A percentile compares a stretch with the other conserved stretches of the same genome.
These are phyloP conservation scores for Haplographium delicatum DNA, from an alignment of 495 filamentous ascomycete genomes.

Conservation along the genomic window DNA sequence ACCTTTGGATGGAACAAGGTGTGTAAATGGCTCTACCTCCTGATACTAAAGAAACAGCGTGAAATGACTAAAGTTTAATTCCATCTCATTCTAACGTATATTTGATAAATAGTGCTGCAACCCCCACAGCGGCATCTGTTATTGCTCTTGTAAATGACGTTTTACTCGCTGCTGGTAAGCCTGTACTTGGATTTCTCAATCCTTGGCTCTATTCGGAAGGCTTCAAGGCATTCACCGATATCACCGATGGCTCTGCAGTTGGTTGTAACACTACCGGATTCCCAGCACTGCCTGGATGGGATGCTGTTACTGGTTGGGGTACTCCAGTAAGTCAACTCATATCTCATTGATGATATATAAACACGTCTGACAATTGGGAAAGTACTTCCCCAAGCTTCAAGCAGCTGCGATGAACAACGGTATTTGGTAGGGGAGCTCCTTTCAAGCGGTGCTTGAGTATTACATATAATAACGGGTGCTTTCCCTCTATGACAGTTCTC, in stretches of 20 bases:
- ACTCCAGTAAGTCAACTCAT: slow-evolving; percentile 30
- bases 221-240: slow-evolving; percentile 49
- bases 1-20: slow-evolving; percentile 37
- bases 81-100: background rate
- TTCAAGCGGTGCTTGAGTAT: too few relatives aligned
- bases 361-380: background rate
- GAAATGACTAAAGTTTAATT: background rate
- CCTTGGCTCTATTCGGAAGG: slow-evolving; percentile 55
- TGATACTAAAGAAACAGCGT: too few relatives aligned
- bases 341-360: background rate
- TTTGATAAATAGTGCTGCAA: slow-evolving; percentile 21
- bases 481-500: background rate
- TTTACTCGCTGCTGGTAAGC: slow-evolving; percentile 45
- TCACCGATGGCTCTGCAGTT: slow-evolving; percentile 36
- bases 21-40: background rate
- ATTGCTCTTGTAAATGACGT: slow-evolving; percentile 58
- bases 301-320: slow-evolving; percentile 60
- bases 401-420: slow-evolving; percentile 1
- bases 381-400: slow-evolving; percentile 6
- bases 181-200: slow-evolving; percentile 56
- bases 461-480: background rate
- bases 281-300: slow-evolving; percentile 49
- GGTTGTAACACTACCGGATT: slow-evolving; percentile 53
- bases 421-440: slow-evolving; percentile 1
- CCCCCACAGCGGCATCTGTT: slow-evolving; percentile 35